Percentiles rank a stretch among this genome's conserved stretches.
Evolutionary conservation across 306 rosid species (phyloP).

Genomic region (Cucumis hystrix): DNA sequence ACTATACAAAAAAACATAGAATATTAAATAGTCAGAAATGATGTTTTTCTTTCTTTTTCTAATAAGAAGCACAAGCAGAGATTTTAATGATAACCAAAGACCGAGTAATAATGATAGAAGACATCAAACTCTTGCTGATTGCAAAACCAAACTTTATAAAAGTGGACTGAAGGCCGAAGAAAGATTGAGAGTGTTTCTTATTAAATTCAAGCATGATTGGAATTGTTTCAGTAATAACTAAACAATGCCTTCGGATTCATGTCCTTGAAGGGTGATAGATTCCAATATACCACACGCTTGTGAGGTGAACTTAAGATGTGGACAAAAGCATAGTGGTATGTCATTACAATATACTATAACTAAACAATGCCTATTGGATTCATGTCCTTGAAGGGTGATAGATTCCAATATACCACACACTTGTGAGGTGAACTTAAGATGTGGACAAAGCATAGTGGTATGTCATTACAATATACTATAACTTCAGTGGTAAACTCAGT

Average conservation of each 20-base stretch:
- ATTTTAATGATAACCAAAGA: neutral
- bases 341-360: neutral
- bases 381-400: neutral
- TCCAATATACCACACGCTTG: neutral
- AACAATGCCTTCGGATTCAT: neutral
- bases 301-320: neutral
- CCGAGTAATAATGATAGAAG: neutral
- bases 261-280: neutral
- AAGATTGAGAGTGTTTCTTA: neutral
- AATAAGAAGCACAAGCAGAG: neutral
- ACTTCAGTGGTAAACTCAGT: neutral
- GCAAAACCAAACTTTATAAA: neutral
- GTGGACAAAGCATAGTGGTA: neutral
- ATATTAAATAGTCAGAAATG: neutral
- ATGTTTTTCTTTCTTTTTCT: neutral
- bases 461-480: neutral
- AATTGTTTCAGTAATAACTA: neutral
- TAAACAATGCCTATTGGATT: neutral
- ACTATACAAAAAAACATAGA: constrained; percentile 25
- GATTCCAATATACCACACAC: neutral
- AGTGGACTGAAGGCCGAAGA: neutral
- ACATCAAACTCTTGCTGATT: neutral
- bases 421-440: neutral
- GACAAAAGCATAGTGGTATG: neutral
- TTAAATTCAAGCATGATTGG: neutral